Evolutionary conservation across 805 yeast species (phyloP).

Genomic region (Myxozyma monticola): DNA sequence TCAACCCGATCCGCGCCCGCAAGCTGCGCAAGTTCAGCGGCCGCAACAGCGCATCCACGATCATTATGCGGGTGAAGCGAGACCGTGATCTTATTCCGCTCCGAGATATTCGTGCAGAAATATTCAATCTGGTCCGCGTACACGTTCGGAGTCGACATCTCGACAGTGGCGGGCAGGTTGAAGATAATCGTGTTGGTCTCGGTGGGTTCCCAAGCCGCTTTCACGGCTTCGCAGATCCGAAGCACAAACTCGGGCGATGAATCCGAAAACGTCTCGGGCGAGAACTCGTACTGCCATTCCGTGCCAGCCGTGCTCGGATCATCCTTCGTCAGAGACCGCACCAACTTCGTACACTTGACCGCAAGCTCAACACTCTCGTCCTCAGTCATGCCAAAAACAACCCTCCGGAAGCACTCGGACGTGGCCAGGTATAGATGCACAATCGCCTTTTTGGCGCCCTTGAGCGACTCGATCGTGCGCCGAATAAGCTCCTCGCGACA

Average conservation of each 20-base stretch:
- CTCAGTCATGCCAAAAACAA: slow-evolving; percentile 62
- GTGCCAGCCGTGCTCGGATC: slow-evolving; percentile 55
- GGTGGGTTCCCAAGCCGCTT: slow-evolving; percentile 71
- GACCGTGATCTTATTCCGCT: slow-evolving; percentile 69
- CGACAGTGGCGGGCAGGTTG: slow-evolving; percentile 84
- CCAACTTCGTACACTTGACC: slow-evolving; percentile 60
- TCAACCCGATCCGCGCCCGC: slow-evolving; percentile 90
- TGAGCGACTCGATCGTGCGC: slow-evolving; percentile 69
- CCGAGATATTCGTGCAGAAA: slow-evolving; percentile 58
- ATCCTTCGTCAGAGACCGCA: slow-evolving; percentile 68
- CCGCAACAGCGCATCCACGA: slow-evolving; percentile 88
- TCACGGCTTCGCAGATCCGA: slow-evolving; percentile 71
- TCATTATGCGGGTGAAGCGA: slow-evolving; percentile 84
- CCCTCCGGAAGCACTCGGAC: slow-evolving; percentile 69
- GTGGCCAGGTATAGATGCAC: slow-evolving; percentile 77
- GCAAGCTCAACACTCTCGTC: slow-evolving; percentile 61
- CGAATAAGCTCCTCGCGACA: slow-evolving; percentile 72
- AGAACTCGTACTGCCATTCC: slow-evolving; percentile 72
- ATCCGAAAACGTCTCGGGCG: slow-evolving; percentile 79
- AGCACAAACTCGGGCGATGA: slow-evolving; percentile 64
- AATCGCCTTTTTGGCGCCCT: slow-evolving; percentile 74
- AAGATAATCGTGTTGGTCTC: slow-evolving; percentile 67
- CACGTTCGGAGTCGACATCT: slow-evolving; percentile 75
- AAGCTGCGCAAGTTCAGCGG: slow-evolving; percentile 75
- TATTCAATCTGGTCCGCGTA: slow-evolving; percentile 85